Base-by-base conservation (phyloP, 768 basidiomycete species). In the Lentinula lateritia region DNA sequence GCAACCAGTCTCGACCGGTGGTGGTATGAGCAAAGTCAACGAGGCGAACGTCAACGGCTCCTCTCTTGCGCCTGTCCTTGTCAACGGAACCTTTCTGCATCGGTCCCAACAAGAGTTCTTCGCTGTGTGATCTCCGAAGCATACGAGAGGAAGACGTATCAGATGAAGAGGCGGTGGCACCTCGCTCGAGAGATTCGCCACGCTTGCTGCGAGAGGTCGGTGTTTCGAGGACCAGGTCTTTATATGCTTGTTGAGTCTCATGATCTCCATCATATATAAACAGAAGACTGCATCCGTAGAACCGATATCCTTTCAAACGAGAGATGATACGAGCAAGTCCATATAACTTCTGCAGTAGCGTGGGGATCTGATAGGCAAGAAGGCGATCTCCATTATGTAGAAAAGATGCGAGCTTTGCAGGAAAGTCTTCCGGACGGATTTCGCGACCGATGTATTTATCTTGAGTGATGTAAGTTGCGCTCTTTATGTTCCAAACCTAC, bases 11-110 rank as follows among this genome's bases (percentile, higher is more conserved):
- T 23, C 82, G 81, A 12, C 97, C 97, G 1, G 95, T 98, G 8
- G 95, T 98, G 56, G 97, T 98, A 70, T 98, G 96, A 12, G 96
- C 97, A 75, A 99, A 99, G 74, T 99, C 97, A 60, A 99, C 97
- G 56, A 99, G 87, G 39, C 95, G 93, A 64, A 99, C 91, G 70
- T 92, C 93, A 62, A 98, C 84, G 71, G 97, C 96, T 36, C 97
- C 97, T 23, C 92, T 79, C 9, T 43, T 57, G 8, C 62, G 79
- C 70, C 88, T 90, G 61, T 87, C 85, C 58, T 84, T 84, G n/a
- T 83, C 83, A 52, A 74, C 77, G 13, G 82, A 80, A 46, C 87
- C 84, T 71, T 86, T 85, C 1, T 80, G 81, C 18, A 86, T 78
- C 28, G 90, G 84, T 6, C 88, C 89, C 16, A 83, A 72, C 50